Conservation (phyloP, 2,329 filamentous ascomycete species). For the Cordyceps cateniannulata region DNA sequence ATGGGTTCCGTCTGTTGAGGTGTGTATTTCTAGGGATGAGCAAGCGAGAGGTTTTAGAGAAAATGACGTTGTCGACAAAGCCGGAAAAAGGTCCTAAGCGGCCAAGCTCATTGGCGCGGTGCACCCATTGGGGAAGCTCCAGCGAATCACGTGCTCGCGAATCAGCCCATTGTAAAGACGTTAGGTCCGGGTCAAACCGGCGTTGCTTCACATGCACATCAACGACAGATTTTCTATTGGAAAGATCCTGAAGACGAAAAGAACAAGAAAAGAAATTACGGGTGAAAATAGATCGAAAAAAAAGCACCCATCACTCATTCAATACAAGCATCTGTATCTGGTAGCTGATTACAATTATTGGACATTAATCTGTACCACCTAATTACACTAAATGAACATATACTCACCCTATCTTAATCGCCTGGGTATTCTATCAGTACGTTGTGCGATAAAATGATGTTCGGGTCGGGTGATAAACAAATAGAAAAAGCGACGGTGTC, state of each 20-base stretch:
- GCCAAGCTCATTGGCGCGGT: conserved; percentile 1
- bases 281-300: not conserved
- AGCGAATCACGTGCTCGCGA: conserved; percentile 12
- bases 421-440: conserved; percentile 11
- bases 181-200: conserved; percentile 8
- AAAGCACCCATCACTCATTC: not conserved
- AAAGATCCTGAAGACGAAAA: no score
- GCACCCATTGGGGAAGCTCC: not conserved
- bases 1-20: conserved; percentile 12
- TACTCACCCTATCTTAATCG: not conserved
- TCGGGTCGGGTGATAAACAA: not conserved
- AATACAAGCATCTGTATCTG: not conserved
- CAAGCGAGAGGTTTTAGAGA: not conserved
- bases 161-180: conserved; percentile 1
- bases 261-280: not conserved
- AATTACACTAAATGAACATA: conserved; percentile 11
- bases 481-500: not conserved
- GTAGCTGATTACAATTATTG: conserved; percentile 9
- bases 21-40: not conserved
- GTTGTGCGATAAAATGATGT: conserved; percentile 7
- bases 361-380: conserved; percentile 8
- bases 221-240: no score
- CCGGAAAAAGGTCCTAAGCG: not conserved
- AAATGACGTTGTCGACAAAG: conserved; percentile 10
- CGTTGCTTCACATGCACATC: not conserved